Evolutionary conservation across 106 monocot species (phyloP), one percentile per base, ranked within the genome.

Genomic region (Dioscorea zingiberensis): DNA sequence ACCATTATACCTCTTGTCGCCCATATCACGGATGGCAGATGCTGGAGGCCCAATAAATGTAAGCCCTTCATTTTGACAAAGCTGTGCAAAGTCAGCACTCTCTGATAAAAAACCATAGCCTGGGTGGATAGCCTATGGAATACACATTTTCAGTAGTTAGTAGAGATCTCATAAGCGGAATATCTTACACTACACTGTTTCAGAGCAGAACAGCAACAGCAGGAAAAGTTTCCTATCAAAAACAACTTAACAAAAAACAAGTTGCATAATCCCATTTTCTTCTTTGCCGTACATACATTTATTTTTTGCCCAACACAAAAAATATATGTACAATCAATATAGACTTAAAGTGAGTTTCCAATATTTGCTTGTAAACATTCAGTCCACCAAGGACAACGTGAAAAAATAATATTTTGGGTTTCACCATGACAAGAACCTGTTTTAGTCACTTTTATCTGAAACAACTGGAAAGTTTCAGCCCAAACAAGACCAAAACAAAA

Each of bases 101-200:
- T 97, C 97, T 44, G 97, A 97, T 13, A 97, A 75, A 77, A 97
- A 97, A 47, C 97, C 97, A 74, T 97, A 97, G 13, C 97, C 97
- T 62, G 97, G 97, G 30, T 97, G 97, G 21, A 97, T 86, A 62
- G 97, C 97, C 97, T 95, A 25, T 46, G 74, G 15, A 19, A 58
- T 56, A 51, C 8, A 46, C 46, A 38, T 38, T 38, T 10, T 38
- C 38, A 38, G 4, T 38, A 38, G 38, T 10, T 8, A 38, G 38
- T 38, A 38, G 38, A 38, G 38, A 38, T 38, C 9, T 38, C 38
- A 38, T 38, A 38, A 38, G 4, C 38, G 10, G 38, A 23, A 45
- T 18, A 72, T 22, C 23, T 25, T 10, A 66, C 48, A 57, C 55
- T 28, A 38, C 56, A 57, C 2, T 30, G 44, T 51, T 19, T 19